phyloP scores from a whole-genome alignment of 768 basidiomycete species.

The Gloeostereum incarnatum region DNA sequence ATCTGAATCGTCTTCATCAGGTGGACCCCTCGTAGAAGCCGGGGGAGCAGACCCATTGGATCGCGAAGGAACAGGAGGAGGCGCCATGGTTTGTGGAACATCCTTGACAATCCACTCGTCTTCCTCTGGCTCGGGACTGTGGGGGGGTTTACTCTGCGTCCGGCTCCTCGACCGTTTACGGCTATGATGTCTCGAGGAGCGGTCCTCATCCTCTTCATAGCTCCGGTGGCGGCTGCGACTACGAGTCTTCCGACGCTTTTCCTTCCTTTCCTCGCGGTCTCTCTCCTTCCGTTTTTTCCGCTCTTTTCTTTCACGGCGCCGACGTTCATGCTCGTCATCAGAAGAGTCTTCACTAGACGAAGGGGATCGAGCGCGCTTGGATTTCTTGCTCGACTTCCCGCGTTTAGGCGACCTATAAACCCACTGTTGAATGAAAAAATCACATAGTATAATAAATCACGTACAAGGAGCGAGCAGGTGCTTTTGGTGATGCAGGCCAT shows the following conservation, averaged over 20 bases:
- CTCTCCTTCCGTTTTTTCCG: conserved; percentile 45
- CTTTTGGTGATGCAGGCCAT: conserved; percentile 83
- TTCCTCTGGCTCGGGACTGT: conserved; percentile 29
- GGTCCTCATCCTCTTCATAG: conserved; percentile 22
- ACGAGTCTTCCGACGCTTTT: conserved; percentile 23
- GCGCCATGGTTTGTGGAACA: conserved; percentile 16
- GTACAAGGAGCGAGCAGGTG: conserved; percentile 47
- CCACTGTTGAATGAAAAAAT: neutral
- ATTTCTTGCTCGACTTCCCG: conserved; percentile 45
- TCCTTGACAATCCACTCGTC: conserved; percentile 70
- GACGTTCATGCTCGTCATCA: conserved; percentile 49
- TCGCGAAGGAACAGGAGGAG: conserved; percentile 11
- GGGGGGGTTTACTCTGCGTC: conserved; percentile 14
- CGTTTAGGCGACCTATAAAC: conserved; percentile 47
- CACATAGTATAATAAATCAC: conserved; percentile 14
- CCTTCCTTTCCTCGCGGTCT: conserved; percentile 28
- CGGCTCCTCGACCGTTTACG: conserved; percentile 21
- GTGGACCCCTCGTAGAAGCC: too few relatives aligned
- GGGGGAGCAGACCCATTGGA: conserved; percentile 3
- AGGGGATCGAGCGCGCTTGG: conserved; percentile 48
- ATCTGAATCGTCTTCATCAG: conserved; percentile 52
- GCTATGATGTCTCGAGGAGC: conserved; percentile 4
- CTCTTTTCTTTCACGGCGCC: conserved; percentile 52
- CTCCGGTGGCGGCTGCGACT: conserved; percentile 19
- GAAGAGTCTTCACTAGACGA: conserved; percentile 39